Base-by-base conservation (phyloP, 225 moss, liverwort and hornwort species). In the Lunularia cruciata region DNA sequence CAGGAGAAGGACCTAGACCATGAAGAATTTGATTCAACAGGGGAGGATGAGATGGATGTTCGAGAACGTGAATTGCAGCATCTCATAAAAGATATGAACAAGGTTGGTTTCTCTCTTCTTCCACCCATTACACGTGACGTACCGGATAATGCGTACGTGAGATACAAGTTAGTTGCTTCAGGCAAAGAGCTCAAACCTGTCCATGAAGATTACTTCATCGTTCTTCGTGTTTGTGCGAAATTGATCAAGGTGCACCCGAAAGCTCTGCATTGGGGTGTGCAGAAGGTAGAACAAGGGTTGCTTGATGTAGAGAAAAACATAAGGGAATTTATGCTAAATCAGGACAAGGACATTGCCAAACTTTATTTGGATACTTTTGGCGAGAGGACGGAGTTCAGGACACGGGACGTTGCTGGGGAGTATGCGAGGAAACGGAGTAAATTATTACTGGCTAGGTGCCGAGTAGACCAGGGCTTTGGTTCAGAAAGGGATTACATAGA, bases 181-280 rank as follows among this genome's bases (percentile, higher is more conserved):
- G 54, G 36, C 22, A 19, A 45, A 12, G 47, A 32, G 18, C 23
- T 63, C 60, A 78, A 73, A 38, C 80, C 77, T 64, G 86, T 98
- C 54, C 93, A 98, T 48, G 77, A 77, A 61, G 87, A 89, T 42
- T 98, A 98, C 31, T 88, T 88, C 57, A 78, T 79, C 39, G 85
- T 89, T 20, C 80, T 98, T 20, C 84, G 61, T 55, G 90, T 89
- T 3, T 93, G 92, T 82, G 84, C 84, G 5, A 89, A 86, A 54
- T 42, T 91, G 57, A 59, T 87, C 40, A 84, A 84, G 12, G 85
- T 88, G 47, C 85, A 93, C 74, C 82, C 91, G 25, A 82, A 75
- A 45, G 83, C 83, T 15, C 57, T 98, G 36, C 91, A 98, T 71
- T 49, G 62, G 27, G 83, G 83, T 57, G 81, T 93, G 35, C 76